Evolutionary conservation across 305 asterid genomes (phyloP), one percentile per base, ranked within the genome.

Genomic region (Rubia balearica): DNA sequence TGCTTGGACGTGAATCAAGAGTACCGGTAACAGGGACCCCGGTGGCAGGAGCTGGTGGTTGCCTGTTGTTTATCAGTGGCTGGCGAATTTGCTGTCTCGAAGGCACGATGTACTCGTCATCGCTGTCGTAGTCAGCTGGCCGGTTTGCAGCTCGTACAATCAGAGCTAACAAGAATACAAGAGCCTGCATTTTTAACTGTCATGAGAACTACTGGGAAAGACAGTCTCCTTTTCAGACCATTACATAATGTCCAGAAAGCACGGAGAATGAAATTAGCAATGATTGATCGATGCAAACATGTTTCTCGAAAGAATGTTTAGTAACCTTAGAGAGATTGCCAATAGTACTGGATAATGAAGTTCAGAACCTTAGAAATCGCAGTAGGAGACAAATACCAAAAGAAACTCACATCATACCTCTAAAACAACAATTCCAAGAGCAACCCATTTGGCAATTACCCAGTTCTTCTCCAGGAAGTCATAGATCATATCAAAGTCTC

Each of bases 61-160:
- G 85, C 59, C 88, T 85, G 76, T 86, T 86, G 76, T 73, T 87
- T 73, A 95, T 83, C 78, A 94, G 77, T 27, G 97, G 97, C 82
- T 94, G 99, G 41, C 96, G 85, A 76, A 83, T 90, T 76, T 91
- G 97, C 72, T 89, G 96, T 79, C 97, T 91, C 60, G 92, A 88
- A n/a, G 81, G 84, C 74, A 87, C 82, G 13, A 89, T 81, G 81
- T 88, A 89, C 83, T 94, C 99, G 70, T 94, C 99, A 73, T 95
- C 99, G 77, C 99, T 95, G 75, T 91, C 99, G 79, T 95, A 95
- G 42, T 91, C 89, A 71, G 89, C 88, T 45, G 98, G 94, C 76
- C 82, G 79, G 80, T 95, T 95, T 74, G 90, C 96, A 72, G 99
- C 96, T 83, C 96, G 86, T 59, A 90, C 99, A 60, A 88, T 70